Percentiles rank a stretch among this genome's conserved stretches.
These are phyloP conservation scores for Stemphylium vesicarium DNA, from an alignment of 2,329 filamentous ascomycete genomes.

Conservation along the genomic window DNA sequence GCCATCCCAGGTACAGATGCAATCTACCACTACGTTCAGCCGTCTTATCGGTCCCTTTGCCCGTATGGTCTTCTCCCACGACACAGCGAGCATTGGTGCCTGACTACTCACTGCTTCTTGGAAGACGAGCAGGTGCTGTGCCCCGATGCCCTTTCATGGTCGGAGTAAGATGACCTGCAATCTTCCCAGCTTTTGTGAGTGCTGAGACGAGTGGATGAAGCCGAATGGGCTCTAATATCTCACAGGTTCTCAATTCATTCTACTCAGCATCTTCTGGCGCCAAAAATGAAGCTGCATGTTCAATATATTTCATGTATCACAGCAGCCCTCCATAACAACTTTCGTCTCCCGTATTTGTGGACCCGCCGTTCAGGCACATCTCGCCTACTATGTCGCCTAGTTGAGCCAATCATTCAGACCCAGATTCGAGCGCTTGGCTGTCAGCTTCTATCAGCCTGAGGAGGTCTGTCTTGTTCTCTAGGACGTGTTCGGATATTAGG, in stretches of 20 bases:
- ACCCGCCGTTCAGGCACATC: conserved; percentile 6
- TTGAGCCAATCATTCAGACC: conserved; percentile 23
- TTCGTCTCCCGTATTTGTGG: conserved; percentile 25
- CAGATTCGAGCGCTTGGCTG: conserved; percentile 17
- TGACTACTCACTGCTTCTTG: background rate
- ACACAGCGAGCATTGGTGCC: background rate
- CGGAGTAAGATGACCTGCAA: too few relatives aligned
- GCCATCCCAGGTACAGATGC: conserved; percentile 2
- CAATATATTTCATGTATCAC: conserved; percentile 32
- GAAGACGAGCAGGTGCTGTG: too few relatives aligned
- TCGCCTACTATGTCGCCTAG: conserved; percentile 7
- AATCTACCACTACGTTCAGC: conserved; percentile 16
- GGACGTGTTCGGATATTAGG: background rate
- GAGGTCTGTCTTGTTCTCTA: background rate
- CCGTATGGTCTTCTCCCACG: background rate
- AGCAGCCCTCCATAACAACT: conserved; percentile 14
- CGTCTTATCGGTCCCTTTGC: conserved; percentile 1
- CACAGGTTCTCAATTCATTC: background rate
- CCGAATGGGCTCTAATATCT: background rate
- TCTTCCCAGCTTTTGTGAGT: too few relatives aligned
- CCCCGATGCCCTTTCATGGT: too few relatives aligned
- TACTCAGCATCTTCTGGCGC: conserved; percentile 13
- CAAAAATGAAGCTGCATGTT: conserved; percentile 16
- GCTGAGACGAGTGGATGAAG: too few relatives aligned
- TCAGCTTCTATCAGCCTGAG: conserved; percentile 29